phyloP scores from a whole-genome alignment of 495 filamentous ascomycete species.

The Peziza echinospora region DNA sequence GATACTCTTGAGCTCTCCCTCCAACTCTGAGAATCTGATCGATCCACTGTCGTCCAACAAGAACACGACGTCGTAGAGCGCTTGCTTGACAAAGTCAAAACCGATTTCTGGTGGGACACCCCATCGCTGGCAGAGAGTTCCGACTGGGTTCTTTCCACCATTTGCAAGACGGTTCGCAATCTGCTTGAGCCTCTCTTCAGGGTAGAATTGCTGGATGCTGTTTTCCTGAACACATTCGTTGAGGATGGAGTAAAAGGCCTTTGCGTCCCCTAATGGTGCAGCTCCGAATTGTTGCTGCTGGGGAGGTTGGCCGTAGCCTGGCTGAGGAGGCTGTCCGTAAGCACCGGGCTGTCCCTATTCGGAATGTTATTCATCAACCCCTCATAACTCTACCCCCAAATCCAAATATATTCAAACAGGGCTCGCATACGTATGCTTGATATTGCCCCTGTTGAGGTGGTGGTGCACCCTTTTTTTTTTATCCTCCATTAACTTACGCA shows the following conservation, averaged over 20 bases:
- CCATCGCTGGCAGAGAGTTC: slow-evolving; percentile 24
- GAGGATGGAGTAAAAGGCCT: slow-evolving; percentile 9
- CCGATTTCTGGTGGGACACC: slow-evolving; percentile 38
- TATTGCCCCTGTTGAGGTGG: too few species aligned
- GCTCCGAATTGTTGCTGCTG: slow-evolving; percentile 9
- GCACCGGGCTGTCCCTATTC: too few species aligned
- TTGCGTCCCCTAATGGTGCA: slow-evolving; percentile 14
- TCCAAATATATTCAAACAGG: neutral
- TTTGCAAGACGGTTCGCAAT: slow-evolving; percentile 9
- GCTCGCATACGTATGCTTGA: slow-evolving; percentile 14
- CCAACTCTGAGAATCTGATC: slow-evolving; percentile 39
- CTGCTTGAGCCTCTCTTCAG: slow-evolving; percentile 6
- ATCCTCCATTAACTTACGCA: too few species aligned
- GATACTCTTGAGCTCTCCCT: slow-evolving; percentile 39
- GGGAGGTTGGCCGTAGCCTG: slow-evolving; percentile 1
- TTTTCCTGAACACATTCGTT: slow-evolving; percentile 16
- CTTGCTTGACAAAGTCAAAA: slow-evolving; percentile 44
- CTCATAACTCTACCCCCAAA: too few species aligned
- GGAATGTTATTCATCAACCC: too few species aligned
- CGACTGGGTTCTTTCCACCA: slow-evolving; percentile 12
- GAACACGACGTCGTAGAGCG: slow-evolving; percentile 43
- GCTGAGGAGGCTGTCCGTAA: slow-evolving; percentile 9
- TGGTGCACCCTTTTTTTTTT: too few species aligned
- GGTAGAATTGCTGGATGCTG: slow-evolving; percentile 11
- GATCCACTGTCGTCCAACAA: slow-evolving; percentile 44